These are phyloP conservation scores for Vaccinium vitisidaea DNA, from an alignment of 148 eudicot species.

Conservation along the genomic window DNA sequence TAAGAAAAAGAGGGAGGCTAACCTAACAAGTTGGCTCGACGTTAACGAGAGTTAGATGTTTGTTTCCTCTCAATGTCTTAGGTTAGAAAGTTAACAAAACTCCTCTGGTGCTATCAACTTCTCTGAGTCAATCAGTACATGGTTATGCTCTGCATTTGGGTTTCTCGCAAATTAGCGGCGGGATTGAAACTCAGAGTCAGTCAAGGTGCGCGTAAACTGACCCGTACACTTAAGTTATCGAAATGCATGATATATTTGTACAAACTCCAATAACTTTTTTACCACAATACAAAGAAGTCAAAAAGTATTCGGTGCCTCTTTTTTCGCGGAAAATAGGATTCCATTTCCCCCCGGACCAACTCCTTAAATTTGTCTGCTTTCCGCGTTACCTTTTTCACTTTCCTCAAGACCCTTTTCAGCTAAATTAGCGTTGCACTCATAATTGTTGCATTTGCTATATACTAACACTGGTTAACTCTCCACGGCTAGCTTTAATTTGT, in stretches of 20 bases:
- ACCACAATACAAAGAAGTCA: background rate
- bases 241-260: background rate
- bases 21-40: too few relatives aligned
- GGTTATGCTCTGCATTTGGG: too few relatives aligned
- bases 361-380: background rate
- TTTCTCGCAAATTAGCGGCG: too few relatives aligned
- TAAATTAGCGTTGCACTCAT: background rate
- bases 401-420: background rate
- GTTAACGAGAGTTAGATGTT: too few relatives aligned
- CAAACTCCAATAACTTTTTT: background rate
- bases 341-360: background rate
- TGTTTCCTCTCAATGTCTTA: too few relatives aligned
- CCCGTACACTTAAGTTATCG: too few relatives aligned
- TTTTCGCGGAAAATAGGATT: slow-evolving; percentile 9
- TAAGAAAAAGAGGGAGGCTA: too few relatives aligned
- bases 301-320: slow-evolving; percentile 10
- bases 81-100: too few relatives aligned
- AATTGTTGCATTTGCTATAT: background rate
- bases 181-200: too few relatives aligned
- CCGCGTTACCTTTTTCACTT: slow-evolving; percentile 1
- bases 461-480: background rate
- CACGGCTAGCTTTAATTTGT: background rate
- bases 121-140: too few relatives aligned
- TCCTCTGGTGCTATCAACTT: too few relatives aligned
- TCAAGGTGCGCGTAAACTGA: too few relatives aligned